A percentile compares a stretch with the other conserved stretches of the same genome.
phyloP scores from a whole-genome alignment of 495 filamentous ascomycete genomes.

The Bathelium albidoporum region DNA sequence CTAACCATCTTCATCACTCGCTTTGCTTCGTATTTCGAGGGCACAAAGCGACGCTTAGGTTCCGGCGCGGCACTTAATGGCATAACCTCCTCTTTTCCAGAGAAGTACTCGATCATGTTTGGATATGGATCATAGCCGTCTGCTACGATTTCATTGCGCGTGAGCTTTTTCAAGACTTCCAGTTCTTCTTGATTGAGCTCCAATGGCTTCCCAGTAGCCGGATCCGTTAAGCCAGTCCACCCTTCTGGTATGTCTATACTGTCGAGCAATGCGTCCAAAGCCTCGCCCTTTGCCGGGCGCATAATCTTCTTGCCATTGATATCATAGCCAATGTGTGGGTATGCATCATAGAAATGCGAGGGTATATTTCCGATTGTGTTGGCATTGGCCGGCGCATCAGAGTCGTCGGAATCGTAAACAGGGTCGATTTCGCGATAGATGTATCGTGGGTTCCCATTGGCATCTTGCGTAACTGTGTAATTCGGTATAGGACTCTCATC shows the following conservation, averaged over 20 bases:
- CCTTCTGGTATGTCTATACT: constrained; percentile 97
- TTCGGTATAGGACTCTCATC: constrained; percentile 35
- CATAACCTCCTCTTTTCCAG: constrained; percentile 81
- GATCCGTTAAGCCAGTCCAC: constrained; percentile 93
- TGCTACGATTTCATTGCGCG: constrained; percentile 77
- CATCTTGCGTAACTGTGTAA: constrained; percentile 52
- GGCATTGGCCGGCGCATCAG: constrained; percentile 62
- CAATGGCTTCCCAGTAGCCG: constrained; percentile 81
- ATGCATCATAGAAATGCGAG: constrained; percentile 87
- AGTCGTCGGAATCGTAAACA: constrained; percentile 90
- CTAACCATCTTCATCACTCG: constrained; percentile 96
- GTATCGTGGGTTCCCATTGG: constrained; percentile 64
- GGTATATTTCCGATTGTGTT: constrained; percentile 97
- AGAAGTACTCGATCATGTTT: constrained; percentile 85
- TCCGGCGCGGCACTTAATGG: constrained; percentile 89
- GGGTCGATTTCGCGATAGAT: constrained; percentile 86
- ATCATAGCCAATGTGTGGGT: constrained; percentile 96
- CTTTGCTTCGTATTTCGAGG: constrained; percentile 97
- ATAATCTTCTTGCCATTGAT: constrained; percentile 98
- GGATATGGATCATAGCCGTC: constrained; percentile 89
- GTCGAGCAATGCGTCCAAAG: constrained; percentile 85
- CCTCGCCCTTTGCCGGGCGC: constrained; percentile 88
- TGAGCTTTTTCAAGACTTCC: constrained; percentile 77
- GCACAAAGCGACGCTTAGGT: constrained; percentile 88
- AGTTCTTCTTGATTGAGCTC: constrained; percentile 81